A percentile compares a stretch with the other conserved stretches of the same genome.
Evolutionary conservation across 345 rosid species (phyloP).

Genomic region (Eucalyptus melliodora): DNA sequence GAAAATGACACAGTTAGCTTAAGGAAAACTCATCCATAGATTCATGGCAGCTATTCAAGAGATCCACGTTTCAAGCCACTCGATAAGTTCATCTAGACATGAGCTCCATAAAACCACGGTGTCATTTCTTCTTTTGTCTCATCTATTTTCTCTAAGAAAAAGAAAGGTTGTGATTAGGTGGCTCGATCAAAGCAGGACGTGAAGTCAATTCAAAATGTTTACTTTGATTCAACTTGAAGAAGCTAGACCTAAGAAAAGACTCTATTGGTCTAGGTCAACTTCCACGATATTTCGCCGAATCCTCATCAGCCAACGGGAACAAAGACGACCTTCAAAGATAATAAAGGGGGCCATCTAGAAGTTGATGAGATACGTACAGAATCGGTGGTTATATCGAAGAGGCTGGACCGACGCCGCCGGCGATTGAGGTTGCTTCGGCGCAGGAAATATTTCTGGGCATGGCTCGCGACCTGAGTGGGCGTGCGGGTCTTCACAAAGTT

Average conservation of each 20-base stretch:
- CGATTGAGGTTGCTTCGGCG: slow-evolving; percentile 75
- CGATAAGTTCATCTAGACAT: background rate
- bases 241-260: background rate
- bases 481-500: slow-evolving; percentile 83
- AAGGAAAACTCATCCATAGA: background rate
- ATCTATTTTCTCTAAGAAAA: background rate
- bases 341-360: background rate
- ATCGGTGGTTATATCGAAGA: slow-evolving; percentile 82
- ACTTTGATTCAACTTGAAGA: background rate
- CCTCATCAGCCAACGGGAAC: background rate
- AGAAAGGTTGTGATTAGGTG: background rate
- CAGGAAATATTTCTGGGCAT: slow-evolving; percentile 91
- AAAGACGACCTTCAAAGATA: background rate
- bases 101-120: background rate
- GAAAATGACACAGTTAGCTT: background rate
- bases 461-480: slow-evolving; percentile 96
- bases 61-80: background rate
- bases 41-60: background rate
- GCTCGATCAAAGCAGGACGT: background rate
- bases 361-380: slow-evolving; percentile 21
- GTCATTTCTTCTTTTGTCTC: background rate
- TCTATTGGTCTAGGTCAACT: background rate
- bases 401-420: slow-evolving; percentile 89
- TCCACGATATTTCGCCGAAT: background rate
- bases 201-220: background rate